phyloP scores from a whole-genome alignment of 805 yeast genomes.

The Danielozyma ontarioensis region DNA sequence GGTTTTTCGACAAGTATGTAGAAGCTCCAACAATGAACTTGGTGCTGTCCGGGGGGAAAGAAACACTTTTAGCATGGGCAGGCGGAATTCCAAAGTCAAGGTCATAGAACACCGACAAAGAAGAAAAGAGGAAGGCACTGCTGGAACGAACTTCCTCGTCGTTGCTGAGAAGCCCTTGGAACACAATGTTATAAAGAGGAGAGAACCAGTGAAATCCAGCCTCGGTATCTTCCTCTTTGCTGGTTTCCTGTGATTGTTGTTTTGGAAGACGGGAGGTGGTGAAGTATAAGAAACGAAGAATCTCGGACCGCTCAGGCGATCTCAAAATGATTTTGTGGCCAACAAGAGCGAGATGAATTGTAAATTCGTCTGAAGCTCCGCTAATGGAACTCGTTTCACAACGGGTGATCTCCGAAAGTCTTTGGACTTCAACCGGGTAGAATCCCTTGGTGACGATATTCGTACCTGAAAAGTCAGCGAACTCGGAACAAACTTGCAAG shows the following conservation, averaged over 20 bases:
- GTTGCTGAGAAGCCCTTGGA: conserved; percentile 62
- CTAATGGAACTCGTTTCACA: conserved; percentile 31
- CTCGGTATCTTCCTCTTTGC: conserved; percentile 24
- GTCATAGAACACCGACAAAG: conserved; percentile 54
- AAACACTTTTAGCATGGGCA: conserved; percentile 51
- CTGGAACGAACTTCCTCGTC: conserved; percentile 56
- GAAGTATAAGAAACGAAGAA: conserved; percentile 65
- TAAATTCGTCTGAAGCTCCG: conserved; percentile 24
- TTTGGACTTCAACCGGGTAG: conserved; percentile 30
- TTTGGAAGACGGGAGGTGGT: conserved; percentile 52
- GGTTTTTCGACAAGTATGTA: conserved; percentile 46
- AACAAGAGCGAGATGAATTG: conserved; percentile 22
- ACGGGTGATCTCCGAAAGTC: conserved; percentile 27
- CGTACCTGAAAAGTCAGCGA: conserved; percentile 12
- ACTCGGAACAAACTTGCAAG: conserved; percentile 21
- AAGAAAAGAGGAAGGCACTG: conserved; percentile 58
- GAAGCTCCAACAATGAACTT: conserved; percentile 57
- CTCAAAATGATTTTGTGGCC: conserved; percentile 24
- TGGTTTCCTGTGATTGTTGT: conserved; percentile 13
- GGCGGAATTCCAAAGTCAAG: conserved; percentile 55
- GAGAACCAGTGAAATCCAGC: conserved; percentile 43
- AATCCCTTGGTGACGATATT: conserved; percentile 21
- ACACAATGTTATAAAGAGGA: conserved; percentile 55
- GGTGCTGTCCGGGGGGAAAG: conserved; percentile 64
- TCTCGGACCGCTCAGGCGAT: conserved; percentile 44